phyloP scores from a whole-genome alignment of 2,329 filamentous ascomycete species.

The Trichoderma pleuroti region DNA sequence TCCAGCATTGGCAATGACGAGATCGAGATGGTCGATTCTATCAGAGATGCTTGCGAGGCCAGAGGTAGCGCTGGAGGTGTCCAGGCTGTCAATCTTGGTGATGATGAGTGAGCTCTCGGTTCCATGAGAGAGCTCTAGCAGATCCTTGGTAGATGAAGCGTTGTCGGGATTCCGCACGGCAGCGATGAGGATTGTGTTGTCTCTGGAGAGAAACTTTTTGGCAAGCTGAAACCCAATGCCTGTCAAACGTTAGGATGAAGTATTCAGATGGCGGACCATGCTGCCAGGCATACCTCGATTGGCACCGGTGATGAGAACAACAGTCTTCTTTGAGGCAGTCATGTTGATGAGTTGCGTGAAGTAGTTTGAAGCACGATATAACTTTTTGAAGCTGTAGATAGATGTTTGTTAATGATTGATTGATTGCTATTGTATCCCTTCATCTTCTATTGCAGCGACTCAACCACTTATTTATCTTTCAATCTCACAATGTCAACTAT shows the following conservation, averaged over 20 bases:
- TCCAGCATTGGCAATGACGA: slow-evolving; percentile 11
- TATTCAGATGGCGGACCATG: not conserved
- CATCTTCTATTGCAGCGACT: not conserved
- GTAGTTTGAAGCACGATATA: not conserved
- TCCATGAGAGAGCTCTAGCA: not conserved
- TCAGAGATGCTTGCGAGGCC: not conserved
- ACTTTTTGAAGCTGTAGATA: too few species aligned
- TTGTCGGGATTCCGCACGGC: not conserved
- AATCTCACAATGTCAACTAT: not conserved
- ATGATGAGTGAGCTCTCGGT: not conserved
- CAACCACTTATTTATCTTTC: not conserved
- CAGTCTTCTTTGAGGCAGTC: not conserved
- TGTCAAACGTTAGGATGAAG: not conserved
- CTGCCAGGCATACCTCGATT: not conserved
- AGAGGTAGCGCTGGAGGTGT: not conserved
- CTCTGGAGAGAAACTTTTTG: not conserved
- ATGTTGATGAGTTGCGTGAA: not conserved
- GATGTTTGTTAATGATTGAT: not conserved
- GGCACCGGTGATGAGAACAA: not conserved
- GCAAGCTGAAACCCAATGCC: not conserved
- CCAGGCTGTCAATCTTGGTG: not conserved
- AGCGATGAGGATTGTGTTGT: not conserved
- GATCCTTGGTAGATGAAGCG: not conserved
- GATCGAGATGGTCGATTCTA: not conserved
- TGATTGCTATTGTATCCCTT: not conserved